These are phyloP conservation scores for peach (Prunus persica) DNA, from an alignment of 306 rosid species.

Conservation along the genomic window DNA sequence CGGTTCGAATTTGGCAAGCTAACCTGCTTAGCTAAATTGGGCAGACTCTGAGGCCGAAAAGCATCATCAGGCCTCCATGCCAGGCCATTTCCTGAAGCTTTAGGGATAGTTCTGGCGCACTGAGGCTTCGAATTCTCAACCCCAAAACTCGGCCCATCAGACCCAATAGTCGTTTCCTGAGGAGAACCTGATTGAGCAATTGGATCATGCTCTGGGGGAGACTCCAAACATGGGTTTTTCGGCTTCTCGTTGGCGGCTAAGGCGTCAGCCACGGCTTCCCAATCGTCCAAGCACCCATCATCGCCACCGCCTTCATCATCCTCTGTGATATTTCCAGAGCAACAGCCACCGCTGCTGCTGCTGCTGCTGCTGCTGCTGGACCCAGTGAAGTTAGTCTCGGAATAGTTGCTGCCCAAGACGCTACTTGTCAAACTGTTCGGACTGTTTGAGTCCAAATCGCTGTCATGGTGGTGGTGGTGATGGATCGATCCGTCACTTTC, in stretches of 20 bases:
- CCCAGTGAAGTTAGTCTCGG: constrained; percentile 75
- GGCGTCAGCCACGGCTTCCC: constrained; percentile 99
- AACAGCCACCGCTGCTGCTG: constrained; percentile 74
- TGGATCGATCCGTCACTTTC: constrained; percentile 48
- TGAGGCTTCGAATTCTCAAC: constrained; percentile 33
- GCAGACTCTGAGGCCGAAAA: constrained; percentile 86
- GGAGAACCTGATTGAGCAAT: constrained; percentile 33
- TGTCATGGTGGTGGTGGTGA: constrained; percentile 44
- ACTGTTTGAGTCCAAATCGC: constrained; percentile 67
- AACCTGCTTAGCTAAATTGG: constrained; percentile 77
- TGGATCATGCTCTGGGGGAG: constrained; percentile 28
- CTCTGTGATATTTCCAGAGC: constrained; percentile 80
- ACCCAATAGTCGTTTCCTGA: constrained; percentile 26
- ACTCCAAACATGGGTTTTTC: constrained; percentile 33
- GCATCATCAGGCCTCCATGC: constrained; percentile 98
- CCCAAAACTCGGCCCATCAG: constrained; percentile 27
- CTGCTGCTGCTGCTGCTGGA: constrained; percentile 38
- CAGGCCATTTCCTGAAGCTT: constrained; percentile 42
- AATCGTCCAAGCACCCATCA: constrained; percentile 92
- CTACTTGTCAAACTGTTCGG: constrained; percentile 56
- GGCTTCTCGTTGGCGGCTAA: constrained; percentile 77
- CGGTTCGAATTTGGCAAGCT: constrained; percentile 64
- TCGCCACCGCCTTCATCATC: constrained; percentile 60
- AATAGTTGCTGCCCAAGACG: constrained; percentile 55
- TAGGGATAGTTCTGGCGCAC: constrained; percentile 31